A percentile compares a stretch with the other conserved stretches of the same genome.
phyloP scores from a whole-genome alignment of 495 filamentous ascomycete genomes.

The Neurospora sp. region DNA sequence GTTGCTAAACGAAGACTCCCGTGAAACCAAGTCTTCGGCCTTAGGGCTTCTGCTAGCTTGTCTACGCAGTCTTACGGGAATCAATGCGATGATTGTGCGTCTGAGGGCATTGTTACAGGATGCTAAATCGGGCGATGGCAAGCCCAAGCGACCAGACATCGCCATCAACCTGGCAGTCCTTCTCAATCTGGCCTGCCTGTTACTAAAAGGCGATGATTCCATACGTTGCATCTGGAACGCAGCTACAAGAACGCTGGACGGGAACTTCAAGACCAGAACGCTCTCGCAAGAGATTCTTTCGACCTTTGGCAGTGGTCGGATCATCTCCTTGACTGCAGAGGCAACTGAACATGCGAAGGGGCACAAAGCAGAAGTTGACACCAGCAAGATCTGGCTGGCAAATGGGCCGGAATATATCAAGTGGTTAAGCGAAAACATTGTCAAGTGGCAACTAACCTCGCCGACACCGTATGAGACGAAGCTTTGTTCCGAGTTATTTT shows the following conservation, averaged over 20 bases:
- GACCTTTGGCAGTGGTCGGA: conserved; percentile 58
- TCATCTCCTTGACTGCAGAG: conserved; percentile 66
- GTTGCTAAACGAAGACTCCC: conserved; percentile 39
- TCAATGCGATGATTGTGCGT: conserved; percentile 57
- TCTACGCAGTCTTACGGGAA: conserved; percentile 60
- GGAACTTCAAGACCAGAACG: conserved; percentile 6
- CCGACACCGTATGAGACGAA: conserved; percentile 35
- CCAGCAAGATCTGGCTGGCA: conserved; percentile 50
- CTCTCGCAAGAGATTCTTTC: conserved; percentile 33
- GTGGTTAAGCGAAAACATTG: conserved; percentile 68
- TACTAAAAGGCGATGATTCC: conserved; percentile 48
- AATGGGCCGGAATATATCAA: conserved; percentile 51
- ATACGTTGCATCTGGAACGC: conserved; percentile 42
- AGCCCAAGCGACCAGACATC: conserved; percentile 23
- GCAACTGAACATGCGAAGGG: conserved; percentile 48
- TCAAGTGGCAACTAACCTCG: conserved; percentile 35
- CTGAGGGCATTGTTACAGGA: conserved; percentile 45
- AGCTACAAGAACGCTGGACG: conserved; percentile 6
- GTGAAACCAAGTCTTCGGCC: conserved; percentile 11
- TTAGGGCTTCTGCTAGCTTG: conserved; percentile 49
- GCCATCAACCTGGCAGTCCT: conserved; percentile 30
- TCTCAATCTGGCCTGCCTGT: conserved; percentile 35
- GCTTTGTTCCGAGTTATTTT: conserved; percentile 49
- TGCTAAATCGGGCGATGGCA: conserved; percentile 23
- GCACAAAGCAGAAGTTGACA: conserved; percentile 1